Base-by-base conservation (phyloP, 305 asterid genomes). In the Fraxinus angustifolia region DNA sequence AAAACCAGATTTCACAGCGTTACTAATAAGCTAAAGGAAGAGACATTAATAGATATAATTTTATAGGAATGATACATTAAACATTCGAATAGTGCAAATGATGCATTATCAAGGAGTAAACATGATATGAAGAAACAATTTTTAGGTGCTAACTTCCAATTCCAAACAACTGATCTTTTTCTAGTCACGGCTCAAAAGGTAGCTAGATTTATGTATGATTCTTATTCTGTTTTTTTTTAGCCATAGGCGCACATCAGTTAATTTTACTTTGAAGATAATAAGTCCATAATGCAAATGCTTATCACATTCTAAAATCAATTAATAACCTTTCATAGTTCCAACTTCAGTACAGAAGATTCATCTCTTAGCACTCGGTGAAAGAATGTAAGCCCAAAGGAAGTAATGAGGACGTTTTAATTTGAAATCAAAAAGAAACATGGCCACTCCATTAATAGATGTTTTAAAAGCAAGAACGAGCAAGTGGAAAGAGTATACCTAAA, bases 401-500 rank as follows among this genome's bases (percentile, higher is more conserved):
- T 17, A 62, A 60, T 28, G 75, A 36, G 16, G 33, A 60, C 3
- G 67, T 35, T 19, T 79, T n/a, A 19, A 56, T 58, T 58, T 58
- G 26, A 6, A 19, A 11, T 17, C 30, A 58, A 58, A 58, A 58
- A 2, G 4, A 58, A 58, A 58, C 30, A 58, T 19, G 68, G 4
- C 26, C 23, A 19, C 30, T 19, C 28, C 30, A 0, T n/a, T 6
- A 2, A 58, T 7, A 58, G 23, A 58, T 7, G 17, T 35, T 14
- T 53, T 60, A 31, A 68, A 53, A 73, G 38, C 28, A 62, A 17
- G 36, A 67, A 73, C 2, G 7, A 31, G 23, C 8, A 23, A 8
- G 31, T 28, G 23, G 14, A 80, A 17, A 40, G 73, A 60, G 60
- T 85, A 93, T 23, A 23, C 98, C 97, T 81, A 94, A 95, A 95